These are phyloP conservation scores for Claviceps paspali DNA, from an alignment of 2,329 filamentous ascomycete genomes.

Conservation along the genomic window DNA sequence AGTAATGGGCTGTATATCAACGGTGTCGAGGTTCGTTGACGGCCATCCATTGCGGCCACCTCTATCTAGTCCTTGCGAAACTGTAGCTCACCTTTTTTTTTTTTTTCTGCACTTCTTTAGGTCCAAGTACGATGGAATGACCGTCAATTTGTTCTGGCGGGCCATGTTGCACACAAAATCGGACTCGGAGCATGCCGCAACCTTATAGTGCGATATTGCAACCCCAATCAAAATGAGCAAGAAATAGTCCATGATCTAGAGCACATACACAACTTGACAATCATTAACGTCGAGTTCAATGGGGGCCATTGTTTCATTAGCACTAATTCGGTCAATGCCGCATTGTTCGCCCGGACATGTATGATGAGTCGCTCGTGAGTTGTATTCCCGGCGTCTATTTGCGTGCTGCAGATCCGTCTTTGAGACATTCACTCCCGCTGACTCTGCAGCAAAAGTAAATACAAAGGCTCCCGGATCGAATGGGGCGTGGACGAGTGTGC, in stretches of 20 bases:
- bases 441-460: constrained; percentile 27
- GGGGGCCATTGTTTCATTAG: constrained; percentile 49
- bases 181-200: constrained; percentile 56
- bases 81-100: neutral
- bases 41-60: neutral
- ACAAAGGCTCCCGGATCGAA: constrained; percentile 54
- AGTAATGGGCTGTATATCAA: constrained; percentile 53
- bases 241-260: constrained; percentile 58
- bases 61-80: neutral
- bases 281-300: constrained; percentile 48
- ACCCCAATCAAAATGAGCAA: constrained; percentile 43
- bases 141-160: constrained; percentile 50
- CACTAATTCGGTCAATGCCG: constrained; percentile 63
- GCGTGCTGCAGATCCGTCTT: too few species aligned
- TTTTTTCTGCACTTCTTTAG: too few species aligned
- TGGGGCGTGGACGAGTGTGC: constrained; percentile 62
- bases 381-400: too few species aligned
- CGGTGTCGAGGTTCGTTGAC: constrained; percentile 36
- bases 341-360: constrained; percentile 61
- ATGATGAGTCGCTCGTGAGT: constrained; percentile 51
- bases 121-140: constrained; percentile 55
- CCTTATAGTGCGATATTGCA: constrained; percentile 48
- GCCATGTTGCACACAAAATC: constrained; percentile 50
- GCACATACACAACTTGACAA: constrained; percentile 65
- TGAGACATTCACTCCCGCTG: neutral